Base-by-base conservation (phyloP, 371 early-diverging fungal species). In the Apophysomyces variabilis region DNA sequence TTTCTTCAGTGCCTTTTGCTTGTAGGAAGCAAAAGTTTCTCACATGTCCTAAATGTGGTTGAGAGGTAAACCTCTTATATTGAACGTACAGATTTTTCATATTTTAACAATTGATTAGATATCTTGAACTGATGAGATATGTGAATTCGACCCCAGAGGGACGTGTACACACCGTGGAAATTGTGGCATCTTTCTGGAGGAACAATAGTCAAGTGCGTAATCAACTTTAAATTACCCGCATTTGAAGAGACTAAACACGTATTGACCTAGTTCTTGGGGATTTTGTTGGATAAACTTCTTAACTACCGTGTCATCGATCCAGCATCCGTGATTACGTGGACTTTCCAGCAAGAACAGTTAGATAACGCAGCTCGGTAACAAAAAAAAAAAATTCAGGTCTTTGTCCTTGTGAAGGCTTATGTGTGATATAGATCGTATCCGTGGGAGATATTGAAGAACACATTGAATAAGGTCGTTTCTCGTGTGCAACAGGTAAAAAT, bases 261-360 rank as follows among this genome's bases (percentile, higher is more conserved):
- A 26, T 18, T 12, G 43, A 56, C 32, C 3, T 75, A 90, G 87
- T 93, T 95, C 73, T 69, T 94, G 71, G 93, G 92, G 13, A 95
- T 98, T 65, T 75, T 93, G 38, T 72, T 96, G 67, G 96, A 95
- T 74, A 95, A 96, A 77, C 82, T 96, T 65, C 76, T 95, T 62
- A 96, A 94, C 73, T 98, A 98, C 80, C 89, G 95, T 50, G 87
- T 98, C 5, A 85, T 97, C 61, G 95, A 95, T 64, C 93, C 95
- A 21, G 75, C 80, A 26, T 86, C 89, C 14, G 89, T 97, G 37
- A 83, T 96, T 32, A 77, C 83, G 21, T 92, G 94, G 93, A 77
- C 91, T 12, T 90, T 96, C 71, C 82, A 83, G 58, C 60, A 74
- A 3, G 80, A 85, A 18, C 86, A 85, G 36, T 73, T 87, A 7